A percentile compares a stretch with the other conserved stretches of the same genome.
These are phyloP conservation scores for Diaporthe velutina DNA, from an alignment of 2,329 filamentous ascomycete genomes.

Conservation along the genomic window DNA sequence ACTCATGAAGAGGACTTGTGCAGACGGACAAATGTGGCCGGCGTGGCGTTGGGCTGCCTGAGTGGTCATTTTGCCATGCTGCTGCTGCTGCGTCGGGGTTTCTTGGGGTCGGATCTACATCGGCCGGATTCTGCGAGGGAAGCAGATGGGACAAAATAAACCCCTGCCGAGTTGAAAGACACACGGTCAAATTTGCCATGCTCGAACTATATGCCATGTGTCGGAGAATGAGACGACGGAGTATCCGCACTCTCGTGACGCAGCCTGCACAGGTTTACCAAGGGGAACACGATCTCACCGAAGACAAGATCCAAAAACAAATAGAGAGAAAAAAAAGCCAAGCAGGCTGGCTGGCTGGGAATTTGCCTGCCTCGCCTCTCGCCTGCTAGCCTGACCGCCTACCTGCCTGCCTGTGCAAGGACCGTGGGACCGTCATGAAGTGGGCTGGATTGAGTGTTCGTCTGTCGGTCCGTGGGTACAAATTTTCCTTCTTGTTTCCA, in stretches of 20 bases:
- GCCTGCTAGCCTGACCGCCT: neutral
- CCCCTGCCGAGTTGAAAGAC: neutral
- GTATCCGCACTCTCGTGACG: conserved; percentile 5
- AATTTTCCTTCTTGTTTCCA: neutral
- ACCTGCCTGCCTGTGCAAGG: neutral
- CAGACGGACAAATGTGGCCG: conserved; percentile 1
- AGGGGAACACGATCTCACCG: conserved; percentile 1
- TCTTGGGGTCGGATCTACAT: conserved; percentile 20
- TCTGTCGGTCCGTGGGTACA: neutral
- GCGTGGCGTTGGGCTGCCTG: conserved; percentile 17
- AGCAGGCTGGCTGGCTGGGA: neutral
- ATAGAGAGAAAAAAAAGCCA: neutral
- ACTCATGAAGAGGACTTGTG: neutral
- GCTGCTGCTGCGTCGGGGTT: conserved; percentile 4
- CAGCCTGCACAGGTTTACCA: conserved; percentile 1
- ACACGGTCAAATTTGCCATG: neutral
- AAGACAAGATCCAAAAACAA: no score
- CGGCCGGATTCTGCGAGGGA: neutral
- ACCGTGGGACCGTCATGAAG: neutral
- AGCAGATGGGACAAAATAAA: conserved; percentile 6
- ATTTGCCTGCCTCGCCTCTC: conserved; percentile 6
- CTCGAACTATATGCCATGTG: conserved; percentile 11
- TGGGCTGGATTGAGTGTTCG: neutral
- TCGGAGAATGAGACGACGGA: conserved; percentile 20
- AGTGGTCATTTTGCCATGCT: neutral